Evolutionary conservation across 768 basidiomycete genomes (phyloP), one percentile per base, ranked within the genome.

Genomic region (Lentinula sp.): DNA sequence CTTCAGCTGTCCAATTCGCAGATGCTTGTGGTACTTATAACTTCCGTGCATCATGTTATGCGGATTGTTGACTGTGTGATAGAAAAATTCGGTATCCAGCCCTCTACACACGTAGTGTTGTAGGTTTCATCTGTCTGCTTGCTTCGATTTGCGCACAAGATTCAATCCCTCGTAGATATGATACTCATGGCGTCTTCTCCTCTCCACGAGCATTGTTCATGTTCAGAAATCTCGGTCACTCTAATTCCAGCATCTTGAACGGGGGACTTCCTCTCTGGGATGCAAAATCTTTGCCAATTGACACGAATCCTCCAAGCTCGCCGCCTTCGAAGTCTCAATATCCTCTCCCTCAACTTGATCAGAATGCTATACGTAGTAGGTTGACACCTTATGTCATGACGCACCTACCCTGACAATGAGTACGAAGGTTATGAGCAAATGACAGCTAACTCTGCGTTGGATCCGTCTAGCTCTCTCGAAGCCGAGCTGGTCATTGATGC

Each of bases 201-300:
- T 84, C 93, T 20, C 95, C 97, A 58, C 85, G 97, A 61, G 93
- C 93, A 1, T 81, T 95, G 48, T 98, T 91, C 79, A 98, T 93
- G 79, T 97, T 98, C 82, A 84, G 90, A 74, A 81, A 90, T 23
- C 94, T 97, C 73, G 92, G 93, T 7, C 97, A 99, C 72, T 73
- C 79, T 36, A 87, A 86, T 48, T 92, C 94, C 7, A 92, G 90
- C 63, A 82, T 98, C 10, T 80, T 99, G 15, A 86, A 98, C 71
- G 97, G 97, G n/a, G 96, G 95, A 18, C 81, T 98, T 12, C 93
- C 91, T 36, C 76, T 83, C 43, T 96, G 92, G 91, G 77, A 84
- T 61, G 80, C 79, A 35, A 86, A 90, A 68, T 86, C 87, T 18
- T 74, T 81, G 15, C 76, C 80, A n/a, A 67, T 84, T 9, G 86